Percentiles rank a stretch among this genome's conserved stretches.
Conservation (phyloP, 768 basidiomycete genomes). For the Mycena crocata region DNA sequence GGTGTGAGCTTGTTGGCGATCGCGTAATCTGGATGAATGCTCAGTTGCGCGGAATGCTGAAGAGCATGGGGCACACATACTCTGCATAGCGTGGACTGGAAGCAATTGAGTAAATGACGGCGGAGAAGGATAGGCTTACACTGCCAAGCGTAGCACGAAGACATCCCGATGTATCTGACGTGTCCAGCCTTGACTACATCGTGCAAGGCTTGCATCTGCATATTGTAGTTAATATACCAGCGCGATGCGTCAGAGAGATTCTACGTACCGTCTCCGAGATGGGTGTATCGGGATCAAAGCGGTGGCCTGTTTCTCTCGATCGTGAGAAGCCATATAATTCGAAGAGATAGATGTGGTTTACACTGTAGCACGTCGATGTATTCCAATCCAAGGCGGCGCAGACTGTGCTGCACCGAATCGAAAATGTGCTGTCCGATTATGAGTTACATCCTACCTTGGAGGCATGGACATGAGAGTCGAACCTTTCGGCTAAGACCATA, state of each 20-base stretch:
- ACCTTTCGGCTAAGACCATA: conserved; percentile 60
- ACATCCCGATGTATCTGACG: conserved; percentile 11
- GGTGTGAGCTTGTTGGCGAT: conserved; percentile 5
- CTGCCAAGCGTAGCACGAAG: conserved; percentile 9
- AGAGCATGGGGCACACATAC: not conserved
- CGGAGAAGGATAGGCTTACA: not conserved
- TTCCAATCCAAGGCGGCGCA: conserved; percentile 58
- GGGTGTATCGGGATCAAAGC: conserved; percentile 9
- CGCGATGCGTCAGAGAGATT: not conserved
- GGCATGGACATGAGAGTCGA: not conserved
- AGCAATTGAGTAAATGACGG: no score
- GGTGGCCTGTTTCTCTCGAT: conserved; percentile 12
- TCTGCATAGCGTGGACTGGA: conserved; percentile 15
- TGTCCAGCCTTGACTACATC: conserved; percentile 4
- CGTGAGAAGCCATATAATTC: not conserved
- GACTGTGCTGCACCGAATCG: conserved; percentile 57
- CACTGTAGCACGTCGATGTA: conserved; percentile 71
- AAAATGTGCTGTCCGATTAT: conserved; percentile 67
- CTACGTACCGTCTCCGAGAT: conserved; percentile 13
- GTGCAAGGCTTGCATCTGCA: conserved; percentile 12
- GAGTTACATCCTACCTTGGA: no score
- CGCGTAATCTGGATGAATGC: not conserved
- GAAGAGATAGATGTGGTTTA: conserved; percentile 8
- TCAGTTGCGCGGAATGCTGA: not conserved
- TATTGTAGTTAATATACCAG: not conserved